These are phyloP conservation scores for Thymus mandschuricus DNA, from an alignment of 257 asterid genomes.

Conservation along the genomic window DNA sequence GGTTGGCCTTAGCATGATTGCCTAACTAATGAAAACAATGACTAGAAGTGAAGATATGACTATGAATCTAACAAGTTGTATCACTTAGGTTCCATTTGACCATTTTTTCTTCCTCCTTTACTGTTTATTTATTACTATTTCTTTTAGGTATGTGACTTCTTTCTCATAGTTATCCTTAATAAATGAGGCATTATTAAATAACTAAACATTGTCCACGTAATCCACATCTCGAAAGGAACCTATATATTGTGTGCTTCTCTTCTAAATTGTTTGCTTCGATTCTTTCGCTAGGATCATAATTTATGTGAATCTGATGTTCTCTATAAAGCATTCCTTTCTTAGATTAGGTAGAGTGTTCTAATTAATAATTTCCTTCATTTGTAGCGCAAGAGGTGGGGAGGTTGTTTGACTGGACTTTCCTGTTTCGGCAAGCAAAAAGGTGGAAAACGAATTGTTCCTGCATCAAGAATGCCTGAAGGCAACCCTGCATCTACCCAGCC, in stretches of 20 bases:
- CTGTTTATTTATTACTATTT: not conserved
- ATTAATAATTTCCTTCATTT: conserved; percentile 37
- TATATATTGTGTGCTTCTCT: not conserved
- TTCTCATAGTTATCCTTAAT: not conserved
- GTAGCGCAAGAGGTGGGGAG: conserved; percentile 88
- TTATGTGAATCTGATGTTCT: conserved; percentile 14
- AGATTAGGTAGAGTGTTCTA: not conserved
- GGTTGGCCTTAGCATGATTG: not conserved
- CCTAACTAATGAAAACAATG: not conserved
- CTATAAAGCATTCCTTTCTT: not conserved
- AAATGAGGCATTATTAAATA: not conserved
- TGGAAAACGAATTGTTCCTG: conserved; percentile 78
- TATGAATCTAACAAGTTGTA: conserved; percentile 9
- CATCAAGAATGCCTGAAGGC: conserved; percentile 72
- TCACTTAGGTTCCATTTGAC: conserved; percentile 1
- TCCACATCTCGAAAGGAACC: not conserved
- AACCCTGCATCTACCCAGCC: conserved; percentile 55
- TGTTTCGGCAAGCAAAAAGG: conserved; percentile 84
- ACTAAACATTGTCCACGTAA: not conserved
- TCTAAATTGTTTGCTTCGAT: conserved; percentile 7
- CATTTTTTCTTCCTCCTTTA: not conserved
- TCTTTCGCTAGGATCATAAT: too few relatives aligned
- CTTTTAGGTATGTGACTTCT: not conserved
- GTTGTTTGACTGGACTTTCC: conserved; percentile 75
- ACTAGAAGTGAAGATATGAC: not conserved